Evolutionary conservation across 345 rosid genomes (phyloP), one percentile per base, ranked within the genome.

Genomic region (Salix viminalis): DNA sequence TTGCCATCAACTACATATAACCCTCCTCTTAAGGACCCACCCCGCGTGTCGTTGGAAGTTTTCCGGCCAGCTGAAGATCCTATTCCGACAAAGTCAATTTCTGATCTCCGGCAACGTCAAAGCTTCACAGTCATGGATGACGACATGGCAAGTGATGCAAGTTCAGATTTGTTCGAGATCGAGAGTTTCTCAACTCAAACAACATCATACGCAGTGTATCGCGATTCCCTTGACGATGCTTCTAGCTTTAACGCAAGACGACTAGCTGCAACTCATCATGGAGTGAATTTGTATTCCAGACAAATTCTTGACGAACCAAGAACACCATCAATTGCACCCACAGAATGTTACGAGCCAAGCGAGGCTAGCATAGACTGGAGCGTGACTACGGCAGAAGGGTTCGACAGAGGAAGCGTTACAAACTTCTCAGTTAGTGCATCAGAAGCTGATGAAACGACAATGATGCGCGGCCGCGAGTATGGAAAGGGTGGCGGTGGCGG

Each of bases 311-410:
- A 86, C 7, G 87, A 86, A 39, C 73, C 71, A 2, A 36, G 74
- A 60, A 77, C 68, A 21, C 85, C 76, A 1, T 71, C 75, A 4
- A 39, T 71, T 13, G 76, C 84, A 2, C 60, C 73, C 46, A 82
- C 85, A 1, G 97, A 93, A 67, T 86, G 87, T 26, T 96, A 96
- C 56, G 97, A 87, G 77, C 97, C 98, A 0, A 93, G 98, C 72
- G 99, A 96, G 76, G 94, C 89, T 1, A 96, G 98, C 86, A 86
- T 93, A 3, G 90, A 90, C 21, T 93, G 99, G 98, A 96, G 97
- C 69, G 97, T 96, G 46, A 88, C 91, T 0, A 91, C 98, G 1
- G 98, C 99, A 0, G 97, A 95, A 21, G 90, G 89, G 26, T 86
- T 83, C 60, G 83, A 85, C 67, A 69, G 80, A 78, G 86, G 44